Evolutionary conservation across 1,284 basidiomycete species (phyloP).

Genomic region (Apiotrichum sp.): DNA sequence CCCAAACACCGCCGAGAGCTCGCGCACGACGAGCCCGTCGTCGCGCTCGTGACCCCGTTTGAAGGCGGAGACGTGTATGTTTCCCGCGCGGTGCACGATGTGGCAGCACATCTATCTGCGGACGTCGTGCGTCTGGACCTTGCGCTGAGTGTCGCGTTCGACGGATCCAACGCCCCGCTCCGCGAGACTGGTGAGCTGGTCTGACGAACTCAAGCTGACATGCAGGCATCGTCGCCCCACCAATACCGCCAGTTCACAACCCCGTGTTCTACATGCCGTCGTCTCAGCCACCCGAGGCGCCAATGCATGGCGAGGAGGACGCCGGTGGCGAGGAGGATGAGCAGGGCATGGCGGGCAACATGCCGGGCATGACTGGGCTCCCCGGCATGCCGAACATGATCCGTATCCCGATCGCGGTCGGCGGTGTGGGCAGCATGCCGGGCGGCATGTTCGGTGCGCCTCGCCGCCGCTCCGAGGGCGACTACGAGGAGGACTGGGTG

Average conservation of each 20-base stretch:
- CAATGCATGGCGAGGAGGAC: conserved; percentile 9
- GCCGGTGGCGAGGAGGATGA: conserved; percentile 12
- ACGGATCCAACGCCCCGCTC: conserved; percentile 48
- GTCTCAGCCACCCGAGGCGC: conserved; percentile 10
- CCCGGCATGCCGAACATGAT: conserved; percentile 12
- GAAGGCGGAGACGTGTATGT: conserved; percentile 75
- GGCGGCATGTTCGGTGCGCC: conserved; percentile 7
- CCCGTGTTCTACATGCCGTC: conserved; percentile 62
- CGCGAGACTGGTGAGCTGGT: conserved; percentile 66
- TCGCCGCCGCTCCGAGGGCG: conserved; percentile 2
- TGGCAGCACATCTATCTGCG: conserved; percentile 63
- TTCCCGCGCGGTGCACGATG: conserved; percentile 65
- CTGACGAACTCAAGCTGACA: conserved; percentile 46
- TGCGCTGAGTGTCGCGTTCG: conserved; percentile 59
- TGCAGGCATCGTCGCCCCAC: conserved; percentile 20
- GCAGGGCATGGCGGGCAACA: background rate
- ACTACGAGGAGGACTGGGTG: conserved; percentile 26
- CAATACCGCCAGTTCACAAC: conserved; percentile 16
- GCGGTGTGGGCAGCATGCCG: conserved; percentile 2
- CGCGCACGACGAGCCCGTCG: conserved; percentile 51
- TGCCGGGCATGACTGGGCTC: background rate
- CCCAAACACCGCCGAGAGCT: background rate
- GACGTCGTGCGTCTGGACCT: conserved; percentile 72
- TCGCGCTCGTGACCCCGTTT: conserved; percentile 75
- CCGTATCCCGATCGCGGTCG: conserved; percentile 11